Conservation (phyloP, 2,329 filamentous ascomycete genomes). For the Colletotrichum spinosum region DNA sequence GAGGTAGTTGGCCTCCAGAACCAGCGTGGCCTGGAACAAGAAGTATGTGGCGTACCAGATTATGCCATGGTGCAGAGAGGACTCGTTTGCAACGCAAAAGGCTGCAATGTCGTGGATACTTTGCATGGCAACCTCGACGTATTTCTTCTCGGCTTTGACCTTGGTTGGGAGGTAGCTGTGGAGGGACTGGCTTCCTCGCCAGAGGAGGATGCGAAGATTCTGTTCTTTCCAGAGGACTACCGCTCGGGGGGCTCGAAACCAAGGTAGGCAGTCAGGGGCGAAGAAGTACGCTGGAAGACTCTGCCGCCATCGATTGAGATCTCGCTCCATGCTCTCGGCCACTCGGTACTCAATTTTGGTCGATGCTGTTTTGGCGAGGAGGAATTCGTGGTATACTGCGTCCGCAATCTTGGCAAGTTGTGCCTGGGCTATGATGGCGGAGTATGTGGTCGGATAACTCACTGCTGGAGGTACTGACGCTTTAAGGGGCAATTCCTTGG, state of each 20-base stretch:
- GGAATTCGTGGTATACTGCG: slow-evolving; percentile 54
- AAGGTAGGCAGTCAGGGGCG: slow-evolving; percentile 43
- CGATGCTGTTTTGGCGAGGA: slow-evolving; percentile 50
- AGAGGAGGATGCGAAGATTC: slow-evolving; percentile 57
- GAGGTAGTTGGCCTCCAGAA: slow-evolving; percentile 51
- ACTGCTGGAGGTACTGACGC: slow-evolving; percentile 39
- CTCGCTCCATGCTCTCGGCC: slow-evolving; percentile 51
- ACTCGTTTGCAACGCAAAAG: slow-evolving; percentile 47
- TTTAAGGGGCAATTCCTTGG: slow-evolving; percentile 24
- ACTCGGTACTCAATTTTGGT: slow-evolving; percentile 50
- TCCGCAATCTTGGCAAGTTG: slow-evolving; percentile 54
- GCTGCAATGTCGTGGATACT: slow-evolving; percentile 50
- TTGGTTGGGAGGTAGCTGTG: slow-evolving; percentile 46
- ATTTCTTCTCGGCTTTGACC: slow-evolving; percentile 46
- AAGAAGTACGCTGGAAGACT: slow-evolving; percentile 49
- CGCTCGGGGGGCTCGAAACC: slow-evolving; percentile 50
- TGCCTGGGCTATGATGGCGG: slow-evolving; percentile 54
- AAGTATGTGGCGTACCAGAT: slow-evolving; percentile 59
- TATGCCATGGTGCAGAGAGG: slow-evolving; percentile 46
- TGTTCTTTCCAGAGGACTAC: slow-evolving; percentile 56
- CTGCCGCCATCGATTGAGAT: slow-evolving; percentile 48
- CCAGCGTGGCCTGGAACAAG: slow-evolving; percentile 56
- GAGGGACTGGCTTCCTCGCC: slow-evolving; percentile 48
- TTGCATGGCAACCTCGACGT: slow-evolving; percentile 50
- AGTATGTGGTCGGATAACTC: slow-evolving; percentile 52